Percentiles rank a stretch among this genome's conserved stretches.
Evolutionary conservation across 2,329 filamentous ascomycete species (phyloP).

Genomic region (Epichloe bromicola): DNA sequence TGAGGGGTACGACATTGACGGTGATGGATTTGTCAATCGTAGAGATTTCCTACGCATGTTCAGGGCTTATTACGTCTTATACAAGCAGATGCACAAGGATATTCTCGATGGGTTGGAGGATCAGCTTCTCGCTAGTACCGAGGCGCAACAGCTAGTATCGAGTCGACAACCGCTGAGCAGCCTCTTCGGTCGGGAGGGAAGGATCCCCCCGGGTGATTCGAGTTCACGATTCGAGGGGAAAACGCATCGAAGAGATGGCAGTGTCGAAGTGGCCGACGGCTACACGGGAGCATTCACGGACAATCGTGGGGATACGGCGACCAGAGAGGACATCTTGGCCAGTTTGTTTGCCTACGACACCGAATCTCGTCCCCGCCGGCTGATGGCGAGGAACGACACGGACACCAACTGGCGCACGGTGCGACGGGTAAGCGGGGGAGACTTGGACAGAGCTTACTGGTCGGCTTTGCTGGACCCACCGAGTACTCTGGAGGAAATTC

Average conservation of each 20-base stretch:
- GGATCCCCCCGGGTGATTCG: slow-evolving; percentile 49
- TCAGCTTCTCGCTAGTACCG: slow-evolving; percentile 60
- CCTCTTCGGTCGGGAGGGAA: slow-evolving; percentile 59
- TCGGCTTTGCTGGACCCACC: slow-evolving; percentile 33
- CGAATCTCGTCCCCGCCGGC: slow-evolving; percentile 16
- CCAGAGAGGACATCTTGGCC: slow-evolving; percentile 47
- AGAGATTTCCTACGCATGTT: slow-evolving; percentile 88
- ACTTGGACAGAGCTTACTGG: slow-evolving; percentile 27
- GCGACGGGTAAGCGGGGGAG: slow-evolving; percentile 16
- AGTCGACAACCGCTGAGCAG: slow-evolving; percentile 65
- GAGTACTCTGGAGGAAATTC: slow-evolving; percentile 28
- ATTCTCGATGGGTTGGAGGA: slow-evolving; percentile 68
- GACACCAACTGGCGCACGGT: slow-evolving; percentile 25
- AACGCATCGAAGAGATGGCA: slow-evolving; percentile 46
- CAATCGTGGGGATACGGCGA: slow-evolving; percentile 45
- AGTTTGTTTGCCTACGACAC: slow-evolving; percentile 33
- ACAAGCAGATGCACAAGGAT: slow-evolving; percentile 79
- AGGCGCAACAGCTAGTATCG: slow-evolving; percentile 63
- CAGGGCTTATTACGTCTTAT: slow-evolving; percentile 80
- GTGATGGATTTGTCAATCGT: slow-evolving; percentile 72
- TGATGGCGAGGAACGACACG: slow-evolving; percentile 17
- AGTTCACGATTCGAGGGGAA: slow-evolving; percentile 49
- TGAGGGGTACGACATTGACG: slow-evolving; percentile 80
- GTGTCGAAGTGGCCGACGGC: slow-evolving; percentile 49
- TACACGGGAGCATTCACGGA: slow-evolving; percentile 43